Conservation (phyloP, 441 rosid species). For the Pelargonium exstipulatum region DNA sequence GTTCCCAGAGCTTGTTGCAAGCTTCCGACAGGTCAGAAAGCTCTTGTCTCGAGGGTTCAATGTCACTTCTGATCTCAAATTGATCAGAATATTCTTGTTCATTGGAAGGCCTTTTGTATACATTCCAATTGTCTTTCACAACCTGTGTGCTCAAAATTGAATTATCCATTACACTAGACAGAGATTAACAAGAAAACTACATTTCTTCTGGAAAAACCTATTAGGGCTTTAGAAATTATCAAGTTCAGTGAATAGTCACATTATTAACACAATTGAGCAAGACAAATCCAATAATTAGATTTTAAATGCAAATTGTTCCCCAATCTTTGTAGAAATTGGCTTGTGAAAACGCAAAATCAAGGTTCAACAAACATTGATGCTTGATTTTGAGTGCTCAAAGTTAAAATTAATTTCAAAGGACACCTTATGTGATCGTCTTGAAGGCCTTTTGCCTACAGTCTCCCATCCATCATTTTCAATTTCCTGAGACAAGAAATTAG, state of each 20-base stretch:
- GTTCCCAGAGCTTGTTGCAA: constrained; percentile 87
- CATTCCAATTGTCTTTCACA: constrained; percentile 64
- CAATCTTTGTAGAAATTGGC: too few species aligned
- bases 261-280: background rate
- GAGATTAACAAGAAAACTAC: too few species aligned
- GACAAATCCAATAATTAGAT: too few species aligned
- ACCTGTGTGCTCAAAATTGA: constrained; percentile 31
- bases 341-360: background rate
- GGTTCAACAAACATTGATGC: background rate
- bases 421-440: constrained; percentile 58
- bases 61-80: constrained; percentile 32
- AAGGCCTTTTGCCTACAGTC: constrained; percentile 61
- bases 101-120: constrained; percentile 54
- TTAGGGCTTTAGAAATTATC: too few species aligned
- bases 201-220: too few species aligned
- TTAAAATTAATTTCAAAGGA: background rate
- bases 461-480: constrained; percentile 67
- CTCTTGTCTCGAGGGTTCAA: constrained; percentile 60
- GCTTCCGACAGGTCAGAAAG: constrained; percentile 72
- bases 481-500: constrained; percentile 27
- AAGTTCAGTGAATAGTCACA: background rate
- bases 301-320: too few species aligned
- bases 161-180: too few species aligned
- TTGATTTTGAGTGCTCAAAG: background rate
- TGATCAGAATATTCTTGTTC: constrained; percentile 70